Percentiles rank a stretch among this genome's conserved stretches.
phyloP scores from a whole-genome alignment of 805 yeast species.

The Dipodascus albidus region DNA sequence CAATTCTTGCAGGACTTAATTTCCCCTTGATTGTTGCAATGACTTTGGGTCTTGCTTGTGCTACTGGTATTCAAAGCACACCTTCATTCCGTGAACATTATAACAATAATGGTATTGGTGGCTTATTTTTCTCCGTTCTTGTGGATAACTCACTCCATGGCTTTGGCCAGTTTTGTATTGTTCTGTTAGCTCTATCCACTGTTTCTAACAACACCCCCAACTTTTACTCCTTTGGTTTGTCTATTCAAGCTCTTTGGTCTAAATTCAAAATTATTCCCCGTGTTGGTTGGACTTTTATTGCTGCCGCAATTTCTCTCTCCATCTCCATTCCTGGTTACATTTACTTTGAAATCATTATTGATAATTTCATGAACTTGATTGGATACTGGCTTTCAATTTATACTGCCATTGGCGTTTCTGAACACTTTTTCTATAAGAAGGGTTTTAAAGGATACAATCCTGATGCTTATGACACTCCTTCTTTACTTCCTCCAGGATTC shows the following conservation, averaged over 20 bases:
- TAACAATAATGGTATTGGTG: constrained; percentile 54
- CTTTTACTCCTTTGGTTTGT: constrained; percentile 81
- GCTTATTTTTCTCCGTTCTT: constrained; percentile 66
- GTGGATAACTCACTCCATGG: constrained; percentile 75
- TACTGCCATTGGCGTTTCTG: constrained; percentile 61
- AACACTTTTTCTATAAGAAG: constrained; percentile 69
- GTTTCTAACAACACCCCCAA: constrained; percentile 89
- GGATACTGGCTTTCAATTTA: constrained; percentile 87
- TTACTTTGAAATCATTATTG: constrained; percentile 59
- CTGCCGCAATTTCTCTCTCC: constrained; percentile 68
- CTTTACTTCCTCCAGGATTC: constrained; percentile 56
- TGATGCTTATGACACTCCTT: constrained; percentile 45
- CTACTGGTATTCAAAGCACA: constrained; percentile 47
- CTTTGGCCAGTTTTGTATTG: constrained; percentile 85
- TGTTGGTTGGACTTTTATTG: constrained; percentile 67
- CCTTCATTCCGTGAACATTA: constrained; percentile 40
- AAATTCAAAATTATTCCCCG: constrained; percentile 69
- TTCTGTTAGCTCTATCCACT: constrained; percentile 71
- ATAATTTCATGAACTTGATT: constrained; percentile 81
- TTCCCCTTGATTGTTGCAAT: constrained; percentile 61
- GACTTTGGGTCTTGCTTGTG: constrained; percentile 80
- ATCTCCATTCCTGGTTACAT: constrained; percentile 84
- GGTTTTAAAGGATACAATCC: constrained; percentile 53
- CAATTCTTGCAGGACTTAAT: constrained; percentile 51
- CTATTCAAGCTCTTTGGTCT: constrained; percentile 78